Evolutionary conservation across 1,284 basidiomycete species (phyloP).

Genomic region (Irpex sp.): DNA sequence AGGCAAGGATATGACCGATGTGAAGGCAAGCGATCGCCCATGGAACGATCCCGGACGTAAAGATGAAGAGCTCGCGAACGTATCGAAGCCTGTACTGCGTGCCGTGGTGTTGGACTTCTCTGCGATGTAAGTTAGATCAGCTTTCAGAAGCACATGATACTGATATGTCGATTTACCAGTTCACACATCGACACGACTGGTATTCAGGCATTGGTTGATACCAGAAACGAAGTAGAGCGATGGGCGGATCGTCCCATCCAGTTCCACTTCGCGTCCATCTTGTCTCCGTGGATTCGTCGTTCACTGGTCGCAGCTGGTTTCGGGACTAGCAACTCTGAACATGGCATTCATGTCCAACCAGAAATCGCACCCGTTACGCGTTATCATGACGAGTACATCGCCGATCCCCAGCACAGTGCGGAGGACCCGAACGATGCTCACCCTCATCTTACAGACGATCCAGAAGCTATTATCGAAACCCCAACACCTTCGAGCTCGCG

Average conservation of each 20-base stretch:
- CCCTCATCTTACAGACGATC: conserved; percentile 12
- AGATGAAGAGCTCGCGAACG: conserved; percentile 44
- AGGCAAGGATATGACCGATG: conserved; percentile 64
- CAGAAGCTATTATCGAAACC: conserved; percentile 7
- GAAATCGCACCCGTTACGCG: conserved; percentile 76
- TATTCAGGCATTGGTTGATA: conserved; percentile 87
- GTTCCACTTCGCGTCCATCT: conserved; percentile 85
- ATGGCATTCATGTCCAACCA: conserved; percentile 36
- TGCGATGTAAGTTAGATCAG: conserved; percentile 55
- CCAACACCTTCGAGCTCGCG: conserved; percentile 5
- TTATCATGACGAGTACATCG: conserved; percentile 39
- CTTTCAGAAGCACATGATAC: neutral
- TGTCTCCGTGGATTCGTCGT: conserved; percentile 91
- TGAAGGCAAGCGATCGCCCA: conserved; percentile 70
- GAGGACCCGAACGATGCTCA: neutral
- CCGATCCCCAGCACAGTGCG: conserved; percentile 21
- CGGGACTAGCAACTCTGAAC: conserved; percentile 44
- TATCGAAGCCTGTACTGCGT: conserved; percentile 63
- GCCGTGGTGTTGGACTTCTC: conserved; percentile 93
- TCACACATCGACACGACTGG: conserved; percentile 85
- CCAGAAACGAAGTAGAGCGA: conserved; percentile 79
- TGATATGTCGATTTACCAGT: conserved; percentile 28
- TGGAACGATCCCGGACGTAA: conserved; percentile 87
- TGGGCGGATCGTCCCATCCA: conserved; percentile 82
- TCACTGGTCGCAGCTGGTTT: conserved; percentile 87